phyloP scores from a whole-genome alignment of 257 asterid species.

The Eucommia ulmoides region DNA sequence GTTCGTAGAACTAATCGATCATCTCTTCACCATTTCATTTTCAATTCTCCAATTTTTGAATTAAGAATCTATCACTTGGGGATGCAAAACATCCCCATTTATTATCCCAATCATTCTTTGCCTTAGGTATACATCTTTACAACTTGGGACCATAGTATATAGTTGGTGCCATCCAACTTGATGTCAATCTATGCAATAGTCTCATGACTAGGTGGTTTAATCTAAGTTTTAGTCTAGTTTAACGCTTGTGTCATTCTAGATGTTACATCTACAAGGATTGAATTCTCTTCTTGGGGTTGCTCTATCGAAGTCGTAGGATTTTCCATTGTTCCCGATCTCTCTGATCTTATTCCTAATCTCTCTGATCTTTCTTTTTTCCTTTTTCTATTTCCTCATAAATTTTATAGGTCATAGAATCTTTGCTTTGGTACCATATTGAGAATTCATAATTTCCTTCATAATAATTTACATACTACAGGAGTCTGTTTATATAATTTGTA shows the following conservation, averaged over 20 bases:
- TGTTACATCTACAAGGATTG: background rate
- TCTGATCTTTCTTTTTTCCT: background rate
- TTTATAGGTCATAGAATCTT: background rate
- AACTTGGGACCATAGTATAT: background rate
- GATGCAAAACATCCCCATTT: background rate
- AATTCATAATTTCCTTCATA: background rate
- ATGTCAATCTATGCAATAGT: background rate
- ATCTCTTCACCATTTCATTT: background rate
- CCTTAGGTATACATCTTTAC: background rate
- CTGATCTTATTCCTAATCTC: background rate
- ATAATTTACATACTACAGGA: background rate
- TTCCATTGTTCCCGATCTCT: background rate
- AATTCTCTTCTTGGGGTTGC: background rate
- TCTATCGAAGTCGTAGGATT: background rate
- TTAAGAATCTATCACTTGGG: background rate
- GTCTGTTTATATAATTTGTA: background rate
- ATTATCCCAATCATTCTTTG: background rate
- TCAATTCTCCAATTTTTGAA: background rate
- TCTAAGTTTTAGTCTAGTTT: no score
- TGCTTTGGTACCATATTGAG: background rate
- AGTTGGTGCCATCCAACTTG: conserved; percentile 2
- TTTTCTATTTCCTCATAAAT: background rate
- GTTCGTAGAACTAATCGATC: background rate
- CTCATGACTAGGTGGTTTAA: background rate
- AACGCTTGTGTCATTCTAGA: background rate